Percentiles rank a stretch among this genome's conserved stretches.
Conservation (phyloP, 768 basidiomycete species). For the Lentinula sp. region DNA sequence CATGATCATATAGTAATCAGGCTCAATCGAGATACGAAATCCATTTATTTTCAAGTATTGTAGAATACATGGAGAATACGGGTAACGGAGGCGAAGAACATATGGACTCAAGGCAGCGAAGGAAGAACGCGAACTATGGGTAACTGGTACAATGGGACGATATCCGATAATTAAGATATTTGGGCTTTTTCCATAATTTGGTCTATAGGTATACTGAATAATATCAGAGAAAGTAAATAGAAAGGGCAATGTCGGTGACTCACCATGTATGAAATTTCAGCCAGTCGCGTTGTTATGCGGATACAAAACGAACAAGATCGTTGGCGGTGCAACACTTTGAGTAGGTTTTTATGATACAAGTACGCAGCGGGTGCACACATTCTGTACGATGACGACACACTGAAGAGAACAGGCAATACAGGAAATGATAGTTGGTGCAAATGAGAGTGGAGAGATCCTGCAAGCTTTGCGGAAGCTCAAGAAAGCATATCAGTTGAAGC, state of each 20-base stretch:
- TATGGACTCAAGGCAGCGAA: background rate
- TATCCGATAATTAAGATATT: background rate
- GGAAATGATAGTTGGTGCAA: constrained; percentile 6
- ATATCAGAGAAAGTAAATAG: background rate
- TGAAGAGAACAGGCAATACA: constrained; percentile 12
- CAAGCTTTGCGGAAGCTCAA: background rate
- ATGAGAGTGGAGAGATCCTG: constrained; percentile 1
- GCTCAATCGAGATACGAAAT: no score
- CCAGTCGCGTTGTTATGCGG: background rate
- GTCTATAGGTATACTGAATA: background rate
- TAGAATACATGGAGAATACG: background rate
- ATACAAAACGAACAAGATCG: background rate
- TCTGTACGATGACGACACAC: constrained; percentile 9
- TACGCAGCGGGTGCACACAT: constrained; percentile 32
- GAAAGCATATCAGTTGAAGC: constrained; percentile 57
- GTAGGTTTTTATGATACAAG: constrained; percentile 2
- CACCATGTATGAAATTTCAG: background rate
- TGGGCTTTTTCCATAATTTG: background rate
- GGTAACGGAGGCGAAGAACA: no score
- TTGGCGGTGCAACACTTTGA: no score
- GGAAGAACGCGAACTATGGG: background rate
- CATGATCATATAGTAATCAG: no score
- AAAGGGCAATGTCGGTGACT: background rate
- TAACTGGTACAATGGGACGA: background rate
- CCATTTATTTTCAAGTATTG: background rate